A percentile compares a stretch with the other conserved stretches of the same genome.
Evolutionary conservation across 2,329 filamentous ascomycete genomes (phyloP).

Genomic region (Tolypocladium nubicola): DNA sequence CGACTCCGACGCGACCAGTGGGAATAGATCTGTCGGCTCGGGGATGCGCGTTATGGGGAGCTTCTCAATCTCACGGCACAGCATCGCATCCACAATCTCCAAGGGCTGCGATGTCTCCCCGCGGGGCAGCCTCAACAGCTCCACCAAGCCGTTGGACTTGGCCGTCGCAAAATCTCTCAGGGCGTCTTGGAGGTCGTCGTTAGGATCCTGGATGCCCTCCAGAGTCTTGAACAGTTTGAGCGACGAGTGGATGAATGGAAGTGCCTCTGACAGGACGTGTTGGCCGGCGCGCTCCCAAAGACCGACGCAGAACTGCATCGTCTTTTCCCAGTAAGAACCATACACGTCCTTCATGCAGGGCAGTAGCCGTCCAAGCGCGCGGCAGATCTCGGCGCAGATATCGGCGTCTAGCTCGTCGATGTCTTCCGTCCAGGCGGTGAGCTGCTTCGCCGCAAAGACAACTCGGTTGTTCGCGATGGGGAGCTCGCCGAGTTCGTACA

Average conservation of each 20-base stretch:
- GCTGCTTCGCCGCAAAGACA: slow-evolving; percentile 72
- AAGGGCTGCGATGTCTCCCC: slow-evolving; percentile 49
- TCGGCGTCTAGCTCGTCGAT: slow-evolving; percentile 30
- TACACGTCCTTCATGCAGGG: slow-evolving; percentile 74
- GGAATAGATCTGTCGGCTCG: slow-evolving; percentile 60
- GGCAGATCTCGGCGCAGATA: slow-evolving; percentile 40
- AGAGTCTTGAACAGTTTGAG: slow-evolving; percentile 60
- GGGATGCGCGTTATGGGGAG: slow-evolving; percentile 52
- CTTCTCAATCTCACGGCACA: slow-evolving; percentile 58
- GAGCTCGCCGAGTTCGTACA: slow-evolving; percentile 41
- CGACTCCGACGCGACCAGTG: slow-evolving; percentile 65
- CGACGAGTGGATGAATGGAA: slow-evolving; percentile 60
- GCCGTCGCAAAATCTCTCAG: slow-evolving; percentile 49
- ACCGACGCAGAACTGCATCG: slow-evolving; percentile 45
- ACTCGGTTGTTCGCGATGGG: slow-evolving; percentile 57
- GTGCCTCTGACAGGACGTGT: slow-evolving; percentile 31
- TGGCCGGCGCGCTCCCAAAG: slow-evolving; percentile 42
- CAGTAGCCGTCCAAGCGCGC: slow-evolving; percentile 50
- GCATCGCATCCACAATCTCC: slow-evolving; percentile 62
- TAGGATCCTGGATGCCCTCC: slow-evolving; percentile 56
- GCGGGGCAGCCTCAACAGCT: slow-evolving; percentile 47
- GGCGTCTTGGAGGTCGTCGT: slow-evolving; percentile 76
- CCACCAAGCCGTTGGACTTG: slow-evolving; percentile 48
- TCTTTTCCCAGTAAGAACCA: slow-evolving; percentile 73
- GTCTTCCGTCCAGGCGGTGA: slow-evolving; percentile 59